phyloP scores from a whole-genome alignment of 1,284 basidiomycete genomes.

The Moesziomyces parantarcticus region DNA sequence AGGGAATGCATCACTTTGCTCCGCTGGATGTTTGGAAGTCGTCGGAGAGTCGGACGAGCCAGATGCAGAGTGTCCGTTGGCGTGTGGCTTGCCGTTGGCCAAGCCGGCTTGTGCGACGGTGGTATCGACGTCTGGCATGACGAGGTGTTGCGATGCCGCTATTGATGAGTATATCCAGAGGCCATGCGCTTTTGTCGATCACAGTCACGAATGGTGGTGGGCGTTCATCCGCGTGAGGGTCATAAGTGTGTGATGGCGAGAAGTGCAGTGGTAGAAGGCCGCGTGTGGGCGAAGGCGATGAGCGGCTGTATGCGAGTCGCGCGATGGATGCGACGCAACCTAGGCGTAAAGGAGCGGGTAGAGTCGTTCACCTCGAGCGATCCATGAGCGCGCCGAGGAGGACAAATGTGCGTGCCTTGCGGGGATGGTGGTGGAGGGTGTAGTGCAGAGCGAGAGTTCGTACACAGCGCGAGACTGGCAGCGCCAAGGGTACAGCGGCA shows the following conservation, averaged over 20 bases:
- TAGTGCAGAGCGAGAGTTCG: no score
- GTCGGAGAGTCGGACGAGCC: conserved; percentile 26
- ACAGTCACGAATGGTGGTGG: neutral
- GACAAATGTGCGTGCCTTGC: no score
- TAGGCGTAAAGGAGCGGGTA: conserved; percentile 1
- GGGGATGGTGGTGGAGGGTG: no score
- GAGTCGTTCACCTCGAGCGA: neutral
- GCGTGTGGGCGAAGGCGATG: neutral
- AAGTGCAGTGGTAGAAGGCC: neutral
- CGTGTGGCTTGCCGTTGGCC: neutral
- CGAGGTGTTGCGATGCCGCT: neutral
- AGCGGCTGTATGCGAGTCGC: neutral
- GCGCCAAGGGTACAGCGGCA: no score
- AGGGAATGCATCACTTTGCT: conserved; percentile 9
- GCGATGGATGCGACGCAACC: neutral
- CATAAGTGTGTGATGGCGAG: neutral
- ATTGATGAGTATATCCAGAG: neutral
- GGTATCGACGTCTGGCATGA: conserved; percentile 20
- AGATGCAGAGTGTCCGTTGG: conserved; percentile 11
- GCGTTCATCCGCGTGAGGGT: neutral
- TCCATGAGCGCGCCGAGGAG: neutral
- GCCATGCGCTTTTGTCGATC: conserved; percentile 7
- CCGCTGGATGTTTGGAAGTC: conserved; percentile 9
- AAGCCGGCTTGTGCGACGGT: conserved; percentile 3
- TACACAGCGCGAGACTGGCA: no score